Base-by-base conservation (phyloP, 352 stramenopile species). In the Pythium sukuiense region DNA sequence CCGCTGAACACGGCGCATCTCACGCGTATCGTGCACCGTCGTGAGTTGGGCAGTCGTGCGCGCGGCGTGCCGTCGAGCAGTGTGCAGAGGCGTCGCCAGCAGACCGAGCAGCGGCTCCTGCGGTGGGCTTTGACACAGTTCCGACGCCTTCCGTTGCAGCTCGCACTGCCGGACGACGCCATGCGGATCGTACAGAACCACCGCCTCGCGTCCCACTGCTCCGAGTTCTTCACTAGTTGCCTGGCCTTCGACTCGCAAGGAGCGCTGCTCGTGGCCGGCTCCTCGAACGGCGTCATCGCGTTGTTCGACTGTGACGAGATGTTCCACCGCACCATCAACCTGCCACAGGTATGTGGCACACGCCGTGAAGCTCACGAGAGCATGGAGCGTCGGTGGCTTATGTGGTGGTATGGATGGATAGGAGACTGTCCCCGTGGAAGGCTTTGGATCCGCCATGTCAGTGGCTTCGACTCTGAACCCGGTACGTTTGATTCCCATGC, bases 261-360 rank as follows among this genome's bases (percentile, higher is more conserved):
- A 27, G 82, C 89, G 26, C 55, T 94, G 54, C 76, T 94, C 6
- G 79, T 76, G 35, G 80, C 74, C 0, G 85, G 85, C 0, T 76
- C 82, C 18, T 91, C 80, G 18, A 88, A 88, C 52, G 85, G 85
- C 27, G 75, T 87, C 43, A 70, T 94, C 16, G 81, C 83, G 6
- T 68, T 94, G 29, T 94, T 84, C 65, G 85, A 94, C 67, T 94
- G 90, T 62, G 85, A 94, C 66, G 84, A 90, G 52, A 71, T 89
- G 33, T 90, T 86, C 30, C 72, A 89, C 55, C 77, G 70, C 41
- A 85, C 65, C 49, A 70, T 92, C 24, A 90, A 89, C 41, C 46
- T 85, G 6, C 71, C 67, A 39, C 79, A 88, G 55, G 65, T 85
- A 12, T 12, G 43, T 68, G 3, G 3, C 32, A n/a, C 39, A 16